phyloP scores from a whole-genome alignment of 495 filamentous ascomycete species.

The Podospora anserina region DNA sequence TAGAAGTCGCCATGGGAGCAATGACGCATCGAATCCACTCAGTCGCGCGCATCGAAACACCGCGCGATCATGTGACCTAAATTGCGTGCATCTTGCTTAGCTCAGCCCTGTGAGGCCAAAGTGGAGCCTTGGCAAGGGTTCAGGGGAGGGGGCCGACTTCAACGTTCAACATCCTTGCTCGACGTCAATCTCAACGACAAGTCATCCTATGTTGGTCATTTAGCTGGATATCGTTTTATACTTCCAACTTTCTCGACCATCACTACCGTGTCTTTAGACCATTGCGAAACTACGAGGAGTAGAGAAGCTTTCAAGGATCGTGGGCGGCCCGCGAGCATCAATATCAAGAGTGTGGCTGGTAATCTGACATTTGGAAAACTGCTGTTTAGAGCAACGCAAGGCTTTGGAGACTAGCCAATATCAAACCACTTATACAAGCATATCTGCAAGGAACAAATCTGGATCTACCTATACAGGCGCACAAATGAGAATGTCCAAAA shows the following conservation, averaged over 20 bases:
- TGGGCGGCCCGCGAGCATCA: too few species aligned
- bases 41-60: neutral
- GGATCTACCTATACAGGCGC: neutral
- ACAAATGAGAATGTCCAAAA: neutral
- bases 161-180: neutral
- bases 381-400: neutral
- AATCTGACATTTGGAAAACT: too few species aligned
- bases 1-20: neutral
- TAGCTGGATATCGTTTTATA: too few species aligned
- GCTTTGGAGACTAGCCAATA: neutral
- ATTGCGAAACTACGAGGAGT: too few species aligned
- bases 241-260: too few species aligned
- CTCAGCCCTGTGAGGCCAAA: neutral
- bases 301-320: too few species aligned
- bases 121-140: neutral
- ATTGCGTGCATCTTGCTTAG: neutral
- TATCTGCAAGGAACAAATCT: too few species aligned
- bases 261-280: too few species aligned
- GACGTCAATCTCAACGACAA: neutral
- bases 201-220: neutral
- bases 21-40: conserved; percentile 7
- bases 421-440: neutral
- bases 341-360: too few species aligned
- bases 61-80: conserved; percentile 6
- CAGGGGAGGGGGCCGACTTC: neutral